phyloP scores from a whole-genome alignment of 371 early-diverging fungal genomes.

The Rhizopus sp. region DNA sequence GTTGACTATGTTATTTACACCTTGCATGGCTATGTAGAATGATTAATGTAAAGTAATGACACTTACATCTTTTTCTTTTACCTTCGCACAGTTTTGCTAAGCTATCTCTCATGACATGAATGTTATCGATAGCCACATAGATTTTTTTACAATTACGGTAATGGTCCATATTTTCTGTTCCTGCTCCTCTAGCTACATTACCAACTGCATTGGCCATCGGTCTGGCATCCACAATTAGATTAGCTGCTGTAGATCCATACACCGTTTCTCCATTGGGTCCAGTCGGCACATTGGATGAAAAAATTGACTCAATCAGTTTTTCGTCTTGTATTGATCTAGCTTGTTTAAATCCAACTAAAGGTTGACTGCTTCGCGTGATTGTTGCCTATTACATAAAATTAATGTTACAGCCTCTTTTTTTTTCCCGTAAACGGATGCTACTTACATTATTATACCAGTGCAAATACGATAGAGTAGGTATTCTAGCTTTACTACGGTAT shows the following conservation, averaged over 20 bases:
- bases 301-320: conserved; percentile 90
- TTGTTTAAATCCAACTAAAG: conserved; percentile 92
- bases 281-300: conserved; percentile 60
- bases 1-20: conserved; percentile 55
- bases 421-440: background rate
- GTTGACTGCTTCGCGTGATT: conserved; percentile 93
- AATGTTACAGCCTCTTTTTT: background rate
- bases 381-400: conserved; percentile 60
- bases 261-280: conserved; percentile 45
- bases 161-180: conserved; percentile 92
- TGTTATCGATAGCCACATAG: conserved; percentile 95
- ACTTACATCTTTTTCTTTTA: conserved; percentile 24
- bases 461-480: conserved; percentile 89
- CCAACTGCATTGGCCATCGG: conserved; percentile 94
- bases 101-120: conserved; percentile 95
- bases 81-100: conserved; percentile 83
- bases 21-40: conserved; percentile 49
- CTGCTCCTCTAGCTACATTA: conserved; percentile 93
- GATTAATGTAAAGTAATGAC: background rate
- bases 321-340: conserved; percentile 97
- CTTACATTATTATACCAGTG: conserved; percentile 76
- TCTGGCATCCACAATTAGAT: conserved; percentile 93
- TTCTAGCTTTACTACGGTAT: conserved; percentile 88
- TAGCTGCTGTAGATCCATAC: conserved; percentile 56
- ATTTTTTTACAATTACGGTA: conserved; percentile 85